A percentile compares a stretch with the other conserved stretches of the same genome.
These are phyloP conservation scores for Aureobasidium sp. DNA, from an alignment of 2,329 filamentous ascomycete genomes.

Conservation along the genomic window DNA sequence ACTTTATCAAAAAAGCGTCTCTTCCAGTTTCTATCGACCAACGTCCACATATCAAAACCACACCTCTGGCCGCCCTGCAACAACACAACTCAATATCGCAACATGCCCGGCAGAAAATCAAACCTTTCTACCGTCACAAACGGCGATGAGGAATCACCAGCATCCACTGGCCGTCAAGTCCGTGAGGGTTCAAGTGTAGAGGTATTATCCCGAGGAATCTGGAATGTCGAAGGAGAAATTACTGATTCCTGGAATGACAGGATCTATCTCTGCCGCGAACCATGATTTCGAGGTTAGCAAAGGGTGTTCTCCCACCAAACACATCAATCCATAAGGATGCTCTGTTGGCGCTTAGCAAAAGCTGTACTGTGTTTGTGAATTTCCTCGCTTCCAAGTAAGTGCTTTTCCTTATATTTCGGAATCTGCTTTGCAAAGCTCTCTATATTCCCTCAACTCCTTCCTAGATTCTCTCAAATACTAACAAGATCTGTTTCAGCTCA, in stretches of 20 bases:
- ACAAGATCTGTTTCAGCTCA: conserved; percentile 57
- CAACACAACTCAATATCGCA: background rate
- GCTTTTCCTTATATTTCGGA: too few relatives aligned
- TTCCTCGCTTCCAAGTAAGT: conserved; percentile 80
- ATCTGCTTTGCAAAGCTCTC: background rate
- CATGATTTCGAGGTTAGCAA: conserved; percentile 82
- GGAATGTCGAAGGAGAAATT: background rate
- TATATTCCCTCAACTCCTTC: background rate
- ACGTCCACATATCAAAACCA: too few relatives aligned
- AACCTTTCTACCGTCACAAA: conserved; percentile 46
- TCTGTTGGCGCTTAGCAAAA: conserved; percentile 81
- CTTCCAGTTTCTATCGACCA: too few relatives aligned
- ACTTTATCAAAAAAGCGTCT: background rate
- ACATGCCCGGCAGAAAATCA: conserved; percentile 55
- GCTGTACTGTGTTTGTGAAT: conserved; percentile 85
- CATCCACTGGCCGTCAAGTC: conserved; percentile 25
- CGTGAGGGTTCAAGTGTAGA: conserved; percentile 45
- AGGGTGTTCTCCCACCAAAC: conserved; percentile 81
- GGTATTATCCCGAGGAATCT: conserved; percentile 29
- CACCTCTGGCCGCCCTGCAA: too few relatives aligned
- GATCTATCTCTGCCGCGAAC: conserved; percentile 83
- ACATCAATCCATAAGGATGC: conserved; percentile 89
- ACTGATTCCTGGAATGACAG: conserved; percentile 41
- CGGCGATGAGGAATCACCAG: conserved; percentile 40
- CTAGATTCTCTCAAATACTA: background rate